Conservation (phyloP, 1,284 basidiomycete genomes). For the Sutorius eximius region DNA sequence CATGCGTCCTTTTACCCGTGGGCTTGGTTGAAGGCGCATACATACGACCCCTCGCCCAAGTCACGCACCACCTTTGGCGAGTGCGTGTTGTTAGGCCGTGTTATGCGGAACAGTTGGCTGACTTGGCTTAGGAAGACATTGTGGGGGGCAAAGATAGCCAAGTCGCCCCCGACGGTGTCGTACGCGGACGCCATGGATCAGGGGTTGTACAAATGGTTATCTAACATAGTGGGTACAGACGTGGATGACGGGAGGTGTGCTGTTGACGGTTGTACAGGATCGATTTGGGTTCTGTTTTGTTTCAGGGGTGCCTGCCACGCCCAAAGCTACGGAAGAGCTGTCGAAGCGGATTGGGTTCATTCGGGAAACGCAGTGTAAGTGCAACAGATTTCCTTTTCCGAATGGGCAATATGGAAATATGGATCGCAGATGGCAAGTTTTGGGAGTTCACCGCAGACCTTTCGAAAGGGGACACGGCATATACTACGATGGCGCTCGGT, state of each 20-base stretch:
- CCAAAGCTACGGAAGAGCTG: conserved; percentile 84
- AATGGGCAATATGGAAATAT: conserved; percentile 1
- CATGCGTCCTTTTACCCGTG: conserved; percentile 86
- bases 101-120: neutral
- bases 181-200: conserved; percentile 79
- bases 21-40: conserved; percentile 76
- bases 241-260: neutral
- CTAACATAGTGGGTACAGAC: conserved; percentile 66
- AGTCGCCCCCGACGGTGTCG: conserved; percentile 73
- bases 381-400: neutral
- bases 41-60: conserved; percentile 67
- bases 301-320: conserved; percentile 75
- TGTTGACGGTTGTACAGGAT: conserved; percentile 48
- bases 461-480: conserved; percentile 88
- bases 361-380: conserved; percentile 86
- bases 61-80: conserved; percentile 34
- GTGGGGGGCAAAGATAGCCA: conserved; percentile 80
- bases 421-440: conserved; percentile 75
- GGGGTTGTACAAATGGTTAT: conserved; percentile 81
- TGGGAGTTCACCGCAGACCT: conserved; percentile 97
- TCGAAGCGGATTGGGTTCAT: conserved; percentile 83
- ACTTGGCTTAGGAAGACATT: conserved; percentile 57
- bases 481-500: conserved; percentile 84
- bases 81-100: conserved; percentile 35
- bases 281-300: conserved; percentile 90